Evolutionary conservation across 805 yeast genomes (phyloP), one percentile per base, ranked within the genome.

Genomic region (Saccharomycopsis capsularis): DNA sequence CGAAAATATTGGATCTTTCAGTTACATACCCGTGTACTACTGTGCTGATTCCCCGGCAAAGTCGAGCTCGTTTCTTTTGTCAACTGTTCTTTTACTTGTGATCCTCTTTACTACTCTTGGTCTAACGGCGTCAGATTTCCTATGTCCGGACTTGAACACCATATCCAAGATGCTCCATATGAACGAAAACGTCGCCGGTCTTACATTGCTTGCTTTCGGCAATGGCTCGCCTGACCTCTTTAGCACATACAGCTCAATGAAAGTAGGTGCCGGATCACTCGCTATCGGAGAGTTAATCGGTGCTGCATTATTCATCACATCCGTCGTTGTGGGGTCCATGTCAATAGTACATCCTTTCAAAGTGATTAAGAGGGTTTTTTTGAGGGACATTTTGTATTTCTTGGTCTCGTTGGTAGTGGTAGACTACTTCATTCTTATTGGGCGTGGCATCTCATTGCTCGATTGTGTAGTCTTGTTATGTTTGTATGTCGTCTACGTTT

Each of bases 271-370:
- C 1, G 78, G 83, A 0, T 75, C 87, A 0, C 68, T 91, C 60
- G 97, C 98, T 0, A 66, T 91, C 4, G 93, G 96, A 1, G 97
- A 90, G 62, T 68, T 91, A n/a, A 65, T 89, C 29, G 98, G 99
- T 0, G 93, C 96, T 1, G 85, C 95, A 0, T 77, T 85, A 40
- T 89, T 93, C 59, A 78, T 90, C 16, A 73, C 85, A 2, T 79
- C 91, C 1, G 82, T 87, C 11, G 85, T 91, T 0, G 71, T 86
- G 22, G 98, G 98, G 0, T 63, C 79, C 0, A 84, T 91, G 76
- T 82, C 86, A 0, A 62, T 89, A 0, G 62, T 81, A 1, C 71
- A 75, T 34, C 90, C 95, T 0, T 80, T 82, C 53, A 64, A 74
- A 46, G 84, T 87, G 19, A 58, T 60, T 24, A 52, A 55, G 36